Evolutionary conservation across 169 alveolate genomes (phyloP).

Genomic region (Ichthyophthirius multifiliis): DNA sequence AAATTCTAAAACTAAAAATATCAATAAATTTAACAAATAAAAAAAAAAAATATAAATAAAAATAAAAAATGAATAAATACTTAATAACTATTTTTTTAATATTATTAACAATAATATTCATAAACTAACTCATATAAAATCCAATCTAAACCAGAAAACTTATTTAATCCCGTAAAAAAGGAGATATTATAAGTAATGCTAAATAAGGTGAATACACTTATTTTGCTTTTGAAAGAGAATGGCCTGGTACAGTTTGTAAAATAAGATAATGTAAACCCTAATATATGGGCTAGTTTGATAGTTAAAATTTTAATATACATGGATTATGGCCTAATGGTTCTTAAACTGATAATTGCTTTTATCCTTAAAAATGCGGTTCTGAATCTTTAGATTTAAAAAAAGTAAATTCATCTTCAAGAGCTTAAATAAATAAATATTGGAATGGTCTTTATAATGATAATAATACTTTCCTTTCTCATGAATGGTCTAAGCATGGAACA

Average conservation of each 20-base stretch:
- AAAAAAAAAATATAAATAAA: no score
- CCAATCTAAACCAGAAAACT: background rate
- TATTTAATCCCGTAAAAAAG: no score
- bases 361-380: slow-evolving; percentile 11
- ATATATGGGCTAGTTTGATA: slow-evolving; percentile 29
- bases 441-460: slow-evolving; percentile 26
- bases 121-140: background rate
- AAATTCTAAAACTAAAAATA: no score
- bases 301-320: slow-evolving; percentile 27
- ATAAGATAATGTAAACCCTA: slow-evolving; percentile 8
- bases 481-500: slow-evolving; percentile 38
- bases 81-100: no score
- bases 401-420: no score
- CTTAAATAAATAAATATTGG: slow-evolving; percentile 8
- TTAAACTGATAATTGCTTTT: slow-evolving; percentile 6
- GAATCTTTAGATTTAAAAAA: slow-evolving; percentile 12
- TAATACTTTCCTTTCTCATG: slow-evolving; percentile 18
- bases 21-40: no score
- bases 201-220: background rate
- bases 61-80: no score
- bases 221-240: slow-evolving; percentile 27
- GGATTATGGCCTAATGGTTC: slow-evolving; percentile 44
- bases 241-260: slow-evolving; percentile 44
- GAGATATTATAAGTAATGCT: background rate
- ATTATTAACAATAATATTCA: no score